Percentiles rank a stretch among this genome's conserved stretches.
Evolutionary conservation across 2,329 filamentous ascomycete genomes (phyloP).

Genomic region (Eutypa lata): DNA sequence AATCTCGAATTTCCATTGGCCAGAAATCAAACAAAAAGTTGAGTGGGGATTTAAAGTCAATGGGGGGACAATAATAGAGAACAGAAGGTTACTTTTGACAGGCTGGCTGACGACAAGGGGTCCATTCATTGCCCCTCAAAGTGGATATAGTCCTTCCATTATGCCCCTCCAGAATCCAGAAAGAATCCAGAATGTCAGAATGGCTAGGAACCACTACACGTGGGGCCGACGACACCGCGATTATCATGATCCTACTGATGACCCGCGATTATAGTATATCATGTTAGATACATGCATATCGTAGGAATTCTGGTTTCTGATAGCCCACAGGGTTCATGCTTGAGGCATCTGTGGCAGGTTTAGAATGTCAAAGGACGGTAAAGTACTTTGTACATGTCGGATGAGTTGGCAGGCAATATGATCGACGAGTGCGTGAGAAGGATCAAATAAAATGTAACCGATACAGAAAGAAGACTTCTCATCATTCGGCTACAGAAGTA

Average conservation of each 20-base stretch:
- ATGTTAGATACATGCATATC: too few species aligned
- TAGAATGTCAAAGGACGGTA: background rate
- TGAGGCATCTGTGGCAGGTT: background rate
- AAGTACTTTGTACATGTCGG: background rate
- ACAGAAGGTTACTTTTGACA: background rate
- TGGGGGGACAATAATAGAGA: background rate
- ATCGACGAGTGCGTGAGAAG: background rate
- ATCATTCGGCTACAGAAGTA: slow-evolving; percentile 2
- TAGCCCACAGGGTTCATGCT: background rate
- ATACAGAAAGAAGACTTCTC: background rate
- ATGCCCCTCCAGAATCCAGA: background rate
- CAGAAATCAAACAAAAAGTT: slow-evolving; percentile 24
- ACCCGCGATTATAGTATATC: too few species aligned
- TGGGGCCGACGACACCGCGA: too few species aligned
- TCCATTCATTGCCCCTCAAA: too few species aligned
- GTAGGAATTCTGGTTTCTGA: background rate
- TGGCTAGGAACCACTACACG: too few species aligned
- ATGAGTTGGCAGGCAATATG: background rate
- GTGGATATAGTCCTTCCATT: background rate
- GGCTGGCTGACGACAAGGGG: background rate
- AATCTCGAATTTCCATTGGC: slow-evolving; percentile 31
- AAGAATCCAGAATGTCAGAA: background rate
- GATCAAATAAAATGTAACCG: background rate
- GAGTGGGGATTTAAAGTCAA: slow-evolving; percentile 2
- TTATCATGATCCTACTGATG: too few species aligned